phyloP scores from a whole-genome alignment of 73 alveolate species.

The Tetrahymena malaccensis region DNA sequence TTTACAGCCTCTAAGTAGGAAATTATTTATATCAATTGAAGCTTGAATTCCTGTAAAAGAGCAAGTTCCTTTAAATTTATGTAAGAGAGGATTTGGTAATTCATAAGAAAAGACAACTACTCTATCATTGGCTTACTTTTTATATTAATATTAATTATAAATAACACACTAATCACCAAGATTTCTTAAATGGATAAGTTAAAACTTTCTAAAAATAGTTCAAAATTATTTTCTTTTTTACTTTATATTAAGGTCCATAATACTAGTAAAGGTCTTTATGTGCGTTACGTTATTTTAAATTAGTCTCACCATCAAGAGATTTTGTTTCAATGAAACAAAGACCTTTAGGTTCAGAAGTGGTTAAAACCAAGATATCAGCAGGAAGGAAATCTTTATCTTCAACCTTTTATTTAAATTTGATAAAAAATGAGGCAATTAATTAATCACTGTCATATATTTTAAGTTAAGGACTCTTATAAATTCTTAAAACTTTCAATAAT shows the following conservation, averaged over 20 bases:
- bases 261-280: not conserved
- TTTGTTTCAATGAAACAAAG: conserved; percentile 89
- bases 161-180: not conserved
- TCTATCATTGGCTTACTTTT: not conserved
- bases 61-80: conserved; percentile 22
- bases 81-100: conserved; percentile 22
- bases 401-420: conserved; percentile 36
- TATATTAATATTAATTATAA: not conserved
- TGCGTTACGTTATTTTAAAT: conserved; percentile 66
- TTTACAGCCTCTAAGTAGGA: conserved; percentile 81
- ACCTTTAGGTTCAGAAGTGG: conserved; percentile 71
- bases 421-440: too few relatives aligned
- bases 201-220: too few relatives aligned
- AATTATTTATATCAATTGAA: conserved; percentile 53
- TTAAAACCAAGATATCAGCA: conserved; percentile 79
- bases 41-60: not conserved
- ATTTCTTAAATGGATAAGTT: too few relatives aligned
- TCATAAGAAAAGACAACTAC: conserved; percentile 8
- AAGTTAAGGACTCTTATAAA: too few relatives aligned
- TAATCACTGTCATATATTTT: too few relatives aligned
- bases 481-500: too few relatives aligned
- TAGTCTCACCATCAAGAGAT: conserved; percentile 94
- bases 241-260: not conserved
- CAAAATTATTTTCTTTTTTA: not conserved
- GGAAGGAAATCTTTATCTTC: conserved; percentile 80